phyloP scores from a whole-genome alignment of 1,284 basidiomycete species.

The Grifola frondosa region DNA sequence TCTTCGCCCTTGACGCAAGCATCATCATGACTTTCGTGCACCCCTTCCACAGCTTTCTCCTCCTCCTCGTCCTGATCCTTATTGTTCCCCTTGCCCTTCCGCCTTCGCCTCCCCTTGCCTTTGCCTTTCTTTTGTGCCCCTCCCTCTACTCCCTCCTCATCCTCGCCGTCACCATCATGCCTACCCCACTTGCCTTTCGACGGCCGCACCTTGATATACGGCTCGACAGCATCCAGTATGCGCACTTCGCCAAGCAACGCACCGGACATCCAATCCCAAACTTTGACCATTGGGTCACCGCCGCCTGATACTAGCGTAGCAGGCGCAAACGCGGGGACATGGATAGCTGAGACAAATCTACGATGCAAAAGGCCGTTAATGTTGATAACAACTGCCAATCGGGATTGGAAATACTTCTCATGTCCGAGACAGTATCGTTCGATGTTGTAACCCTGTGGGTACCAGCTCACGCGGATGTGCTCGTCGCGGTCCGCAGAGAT shows the following conservation, averaged over 20 bases:
- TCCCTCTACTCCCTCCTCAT: constrained; percentile 25
- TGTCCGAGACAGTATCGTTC: constrained; percentile 86
- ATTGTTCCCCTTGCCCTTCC: constrained; percentile 24
- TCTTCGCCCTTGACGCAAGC: constrained; percentile 20
- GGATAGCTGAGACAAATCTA: constrained; percentile 83
- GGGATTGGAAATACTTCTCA: constrained; percentile 57
- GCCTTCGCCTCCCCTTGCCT: constrained; percentile 26
- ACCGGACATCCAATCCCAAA: constrained; percentile 82
- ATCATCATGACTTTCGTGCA: constrained; percentile 22
- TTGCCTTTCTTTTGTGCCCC: constrained; percentile 25
- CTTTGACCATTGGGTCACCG: constrained; percentile 75
- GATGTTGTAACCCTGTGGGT: constrained; percentile 79
- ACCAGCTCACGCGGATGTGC: constrained; percentile 90
- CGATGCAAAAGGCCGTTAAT: not conserved
- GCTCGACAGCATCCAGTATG: constrained; percentile 55
- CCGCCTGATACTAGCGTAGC: constrained; percentile 75
- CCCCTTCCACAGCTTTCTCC: constrained; percentile 24
- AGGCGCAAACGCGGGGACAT: constrained; percentile 57
- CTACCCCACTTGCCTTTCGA: constrained; percentile 38
- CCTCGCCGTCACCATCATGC: constrained; percentile 40
- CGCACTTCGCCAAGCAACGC: constrained; percentile 49
- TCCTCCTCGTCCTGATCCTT: constrained; percentile 16
- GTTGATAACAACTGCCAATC: not conserved
- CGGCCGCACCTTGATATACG: constrained; percentile 57
- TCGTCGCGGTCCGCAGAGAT: constrained; percentile 91